Conservation (phyloP, 441 rosid genomes). For the Populus hybrid region DNA sequence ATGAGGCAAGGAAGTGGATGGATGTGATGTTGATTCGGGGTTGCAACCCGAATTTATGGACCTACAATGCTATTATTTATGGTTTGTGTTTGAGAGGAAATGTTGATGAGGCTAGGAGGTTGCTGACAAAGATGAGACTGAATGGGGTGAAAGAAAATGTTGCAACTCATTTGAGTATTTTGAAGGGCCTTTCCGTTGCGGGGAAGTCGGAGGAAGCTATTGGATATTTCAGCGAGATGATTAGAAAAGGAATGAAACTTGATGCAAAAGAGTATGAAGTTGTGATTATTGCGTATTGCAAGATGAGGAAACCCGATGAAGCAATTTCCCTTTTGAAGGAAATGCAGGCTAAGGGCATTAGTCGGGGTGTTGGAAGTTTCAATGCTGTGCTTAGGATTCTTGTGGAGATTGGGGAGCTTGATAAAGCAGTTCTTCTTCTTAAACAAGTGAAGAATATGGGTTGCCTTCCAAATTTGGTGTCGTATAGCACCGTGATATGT, state of each 20-base stretch:
- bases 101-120: constrained; percentile 34
- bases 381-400: constrained; percentile 32
- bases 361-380: constrained; percentile 23
- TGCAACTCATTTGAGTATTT: constrained; percentile 32
- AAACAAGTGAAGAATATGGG: constrained; percentile 29
- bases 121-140: constrained; percentile 38
- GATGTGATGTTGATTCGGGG: constrained; percentile 68
- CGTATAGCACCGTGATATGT: constrained; percentile 28
- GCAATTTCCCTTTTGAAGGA: constrained; percentile 60
- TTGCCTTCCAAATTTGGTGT: constrained; percentile 29
- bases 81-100: constrained; percentile 36
- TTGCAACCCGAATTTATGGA: constrained; percentile 60
- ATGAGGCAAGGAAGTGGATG: constrained; percentile 67
- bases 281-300: constrained; percentile 58
- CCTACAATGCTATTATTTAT: constrained; percentile 45
- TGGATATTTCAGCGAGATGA: constrained; percentile 29
- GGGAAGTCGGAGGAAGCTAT: constrained; percentile 30
- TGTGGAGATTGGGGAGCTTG: constrained; percentile 21
- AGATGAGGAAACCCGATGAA: constrained; percentile 48
- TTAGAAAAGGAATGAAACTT: constrained; percentile 19
- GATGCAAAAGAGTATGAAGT: constrained; percentile 43
- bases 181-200: constrained; percentile 31
- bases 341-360: constrained; percentile 51
- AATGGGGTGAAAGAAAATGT: constrained; percentile 37
- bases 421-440: constrained; percentile 26